Percentiles rank a stretch among this genome's conserved stretches.
phyloP scores from a whole-genome alignment of 2,329 filamentous ascomycete species.

The Phaeophleospora eucalypticola region DNA sequence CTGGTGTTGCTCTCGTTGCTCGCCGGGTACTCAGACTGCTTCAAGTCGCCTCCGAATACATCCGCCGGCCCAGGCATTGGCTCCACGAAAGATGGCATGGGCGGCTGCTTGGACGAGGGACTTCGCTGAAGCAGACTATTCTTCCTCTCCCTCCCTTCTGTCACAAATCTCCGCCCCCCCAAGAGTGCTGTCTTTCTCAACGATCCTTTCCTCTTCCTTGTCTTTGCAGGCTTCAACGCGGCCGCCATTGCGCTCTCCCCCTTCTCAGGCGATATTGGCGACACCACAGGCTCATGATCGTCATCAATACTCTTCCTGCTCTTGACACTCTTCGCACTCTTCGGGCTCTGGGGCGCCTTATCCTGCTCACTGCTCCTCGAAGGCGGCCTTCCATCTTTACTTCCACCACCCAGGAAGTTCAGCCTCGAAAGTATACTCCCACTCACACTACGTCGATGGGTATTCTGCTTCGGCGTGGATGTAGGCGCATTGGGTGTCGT shows the following conservation, averaged over 20 bases:
- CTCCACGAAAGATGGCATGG: constrained; percentile 11
- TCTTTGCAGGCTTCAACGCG: constrained; percentile 36
- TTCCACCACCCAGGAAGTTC: constrained; percentile 59
- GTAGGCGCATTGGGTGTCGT: constrained; percentile 20
- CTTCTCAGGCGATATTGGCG: constrained; percentile 24
- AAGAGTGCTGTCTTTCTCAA: constrained; percentile 82
- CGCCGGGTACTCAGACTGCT: constrained; percentile 1
- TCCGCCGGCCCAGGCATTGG: constrained; percentile 1
- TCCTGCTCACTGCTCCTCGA: constrained; percentile 22
- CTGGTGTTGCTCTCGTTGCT: constrained; percentile 10
- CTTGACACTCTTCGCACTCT: constrained; percentile 25
- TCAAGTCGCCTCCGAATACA: constrained; percentile 1
- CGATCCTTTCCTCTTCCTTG: constrained; percentile 73
- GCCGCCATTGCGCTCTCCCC: constrained; percentile 22
- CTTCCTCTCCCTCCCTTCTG: constrained; percentile 55
- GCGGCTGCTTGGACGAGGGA: constrained; percentile 30
- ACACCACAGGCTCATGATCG: constrained; percentile 26
- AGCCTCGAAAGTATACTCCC: constrained; percentile 65
- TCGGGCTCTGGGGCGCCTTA: constrained; percentile 29
- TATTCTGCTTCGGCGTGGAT: constrained; percentile 16
- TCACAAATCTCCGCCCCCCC: constrained; percentile 59
- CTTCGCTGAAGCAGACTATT: constrained; percentile 35
- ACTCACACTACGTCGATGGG: constrained; percentile 55
- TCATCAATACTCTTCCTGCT: constrained; percentile 31
- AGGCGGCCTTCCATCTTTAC: constrained; percentile 32